Evolutionary conservation across 768 basidiomycete genomes (phyloP).

Genomic region (Pluteus cervinus): DNA sequence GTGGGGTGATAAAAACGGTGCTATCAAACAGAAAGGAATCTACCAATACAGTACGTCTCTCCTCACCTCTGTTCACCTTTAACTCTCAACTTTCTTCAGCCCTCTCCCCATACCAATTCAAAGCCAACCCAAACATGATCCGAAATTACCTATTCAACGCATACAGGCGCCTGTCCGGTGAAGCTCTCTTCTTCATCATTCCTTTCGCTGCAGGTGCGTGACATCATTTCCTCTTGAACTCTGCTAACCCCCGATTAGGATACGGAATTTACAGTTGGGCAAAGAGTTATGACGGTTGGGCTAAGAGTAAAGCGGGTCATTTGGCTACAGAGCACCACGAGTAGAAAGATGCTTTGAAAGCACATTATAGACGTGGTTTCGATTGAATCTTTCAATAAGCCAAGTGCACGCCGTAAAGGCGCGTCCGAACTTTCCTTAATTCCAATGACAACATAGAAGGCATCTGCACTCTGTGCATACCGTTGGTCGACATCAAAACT

Average conservation of each 20-base stretch:
- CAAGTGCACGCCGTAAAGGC: no score
- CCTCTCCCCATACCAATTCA: constrained; percentile 78
- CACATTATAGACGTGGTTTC: no score
- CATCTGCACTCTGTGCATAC: no score
- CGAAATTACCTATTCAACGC: constrained; percentile 83
- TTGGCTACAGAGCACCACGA: constrained; percentile 38
- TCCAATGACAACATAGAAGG: no score
- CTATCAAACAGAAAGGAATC: constrained; percentile 67
- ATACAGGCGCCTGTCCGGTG: constrained; percentile 65
- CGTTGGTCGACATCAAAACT: no score
- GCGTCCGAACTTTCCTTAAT: no score
- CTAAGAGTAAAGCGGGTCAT: constrained; percentile 81
- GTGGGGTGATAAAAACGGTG: constrained; percentile 82
- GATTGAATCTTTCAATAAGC: no score
- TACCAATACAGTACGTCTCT: constrained; percentile 69
- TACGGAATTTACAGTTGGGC: constrained; percentile 80
- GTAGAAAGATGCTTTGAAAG: constrained; percentile 14
- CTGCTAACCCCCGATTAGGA: constrained; percentile 35
- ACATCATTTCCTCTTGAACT: neutral
- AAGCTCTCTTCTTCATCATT: constrained; percentile 72
- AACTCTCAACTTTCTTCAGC: constrained; percentile 33
- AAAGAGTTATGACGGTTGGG: constrained; percentile 55
- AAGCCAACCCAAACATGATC: constrained; percentile 65
- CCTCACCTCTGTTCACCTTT: constrained; percentile 1
- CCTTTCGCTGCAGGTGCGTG: constrained; percentile 74